Percentiles rank a stretch among this genome's conserved stretches.
phyloP scores from a whole-genome alignment of 257 asterid species.

The Linderniella brevidens region DNA sequence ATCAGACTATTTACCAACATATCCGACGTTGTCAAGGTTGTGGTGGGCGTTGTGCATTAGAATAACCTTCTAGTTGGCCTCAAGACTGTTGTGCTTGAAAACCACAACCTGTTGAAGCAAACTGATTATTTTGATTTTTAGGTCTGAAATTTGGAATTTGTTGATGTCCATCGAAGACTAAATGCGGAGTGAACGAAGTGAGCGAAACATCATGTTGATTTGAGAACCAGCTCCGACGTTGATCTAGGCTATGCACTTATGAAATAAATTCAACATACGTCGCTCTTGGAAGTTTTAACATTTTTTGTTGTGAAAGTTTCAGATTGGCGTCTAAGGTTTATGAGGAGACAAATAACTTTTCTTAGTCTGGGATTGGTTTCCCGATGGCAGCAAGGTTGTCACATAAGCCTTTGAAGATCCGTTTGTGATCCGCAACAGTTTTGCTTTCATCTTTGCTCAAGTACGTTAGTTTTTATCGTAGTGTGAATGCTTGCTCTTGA shows the following conservation, averaged over 20 bases:
- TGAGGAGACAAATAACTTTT: background rate
- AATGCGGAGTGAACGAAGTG: background rate
- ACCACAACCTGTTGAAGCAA: too few relatives aligned
- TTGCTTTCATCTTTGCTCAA: background rate
- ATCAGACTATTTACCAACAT: too few relatives aligned
- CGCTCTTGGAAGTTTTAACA: too few relatives aligned
- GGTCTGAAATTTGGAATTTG: too few relatives aligned
- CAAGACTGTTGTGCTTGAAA: too few relatives aligned
- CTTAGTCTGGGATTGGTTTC: slow-evolving; percentile 1
- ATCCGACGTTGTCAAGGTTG: slow-evolving; percentile 5
- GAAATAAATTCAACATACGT: background rate
- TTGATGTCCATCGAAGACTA: too few relatives aligned
- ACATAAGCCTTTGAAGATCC: slow-evolving; percentile 2
- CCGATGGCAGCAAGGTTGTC: slow-evolving; percentile 7
- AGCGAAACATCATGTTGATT: background rate
- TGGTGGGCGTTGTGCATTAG: too few relatives aligned
- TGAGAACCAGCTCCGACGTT: background rate
- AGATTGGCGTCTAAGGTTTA: too few relatives aligned
- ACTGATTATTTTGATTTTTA: too few relatives aligned
- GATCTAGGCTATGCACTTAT: slow-evolving; percentile 4
- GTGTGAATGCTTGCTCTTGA: background rate
- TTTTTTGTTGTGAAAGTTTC: too few relatives aligned
- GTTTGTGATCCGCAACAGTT: background rate
- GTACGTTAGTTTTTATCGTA: background rate
- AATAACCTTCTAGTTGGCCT: too few relatives aligned